Base-by-base conservation (phyloP, 164 flowering plant genomes). In the Chloranthus sessilifolius region DNA sequence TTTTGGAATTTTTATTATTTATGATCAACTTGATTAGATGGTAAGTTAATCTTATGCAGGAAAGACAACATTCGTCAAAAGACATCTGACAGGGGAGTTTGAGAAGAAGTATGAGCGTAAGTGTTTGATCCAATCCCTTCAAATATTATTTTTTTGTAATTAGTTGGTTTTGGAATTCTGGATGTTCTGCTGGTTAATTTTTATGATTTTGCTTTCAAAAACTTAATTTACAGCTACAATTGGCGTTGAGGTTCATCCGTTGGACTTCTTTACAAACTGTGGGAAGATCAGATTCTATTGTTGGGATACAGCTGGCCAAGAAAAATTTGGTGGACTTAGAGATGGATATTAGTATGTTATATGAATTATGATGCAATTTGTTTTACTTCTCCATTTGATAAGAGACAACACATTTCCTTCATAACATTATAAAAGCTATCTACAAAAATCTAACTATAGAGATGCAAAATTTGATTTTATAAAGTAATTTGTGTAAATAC, bases 221-320 rank as follows among this genome's bases (percentile, higher is more conserved):
- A n/a, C n/a, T n/a, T n/a, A n/a, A n/a, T 43, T 16, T 61, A 38
- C 71, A 83, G 91, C 91, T 5, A 86, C 88, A 1, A 83, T 86
- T 62, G 95, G 95, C 61, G 95, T 86, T 7, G 95, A 86, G 63
- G 95, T 86, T 56, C 95, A 86, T 70, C 95, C 95, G 0, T 48
- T 86, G 73, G 95, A 86, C 34, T 86, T 86, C 69, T 70, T 62
- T 55, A 86, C 95, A 0, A 85, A 85, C 71, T 82, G 81, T 55
- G 85, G 95, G 8, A 75, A 75, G 53, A 70, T 85, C 33, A 56
- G 95, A 24, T 85, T 85, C 42, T 78, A 85, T 35, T 85, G 87
- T 58, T 85, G 89, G 87, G 94, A 85, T 52, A 85, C 89, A 10
- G 89, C 89, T 53, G 94, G 95, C 1, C 89, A 85, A 49, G 95